Base-by-base conservation (phyloP, 2,329 filamentous ascomycete species). In the Shiraia bambusicola region DNA sequence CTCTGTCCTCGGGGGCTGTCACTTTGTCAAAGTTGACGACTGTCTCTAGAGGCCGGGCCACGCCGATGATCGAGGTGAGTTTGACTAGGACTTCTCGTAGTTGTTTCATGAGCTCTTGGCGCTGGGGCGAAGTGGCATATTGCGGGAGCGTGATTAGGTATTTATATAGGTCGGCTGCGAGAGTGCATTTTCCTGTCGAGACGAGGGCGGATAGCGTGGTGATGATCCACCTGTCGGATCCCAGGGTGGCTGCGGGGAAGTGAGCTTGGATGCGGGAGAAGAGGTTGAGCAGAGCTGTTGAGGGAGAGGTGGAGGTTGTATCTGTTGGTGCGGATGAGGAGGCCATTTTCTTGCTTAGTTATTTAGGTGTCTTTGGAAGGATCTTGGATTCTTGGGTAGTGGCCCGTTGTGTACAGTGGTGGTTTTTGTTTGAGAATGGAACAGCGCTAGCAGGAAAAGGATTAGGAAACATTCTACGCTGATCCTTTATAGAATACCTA, bases 11-110 rank as follows among this genome's bases (percentile, higher is more conserved):
- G 0, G 70, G 71, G 17, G 59, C 63, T 50, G 82, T 79, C 8
- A 78, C 58, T 12, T 71, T 67, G 42, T 65, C 69, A 38, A 83
- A 81, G n/a, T 74, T 70, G 6, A 82, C 69, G 30, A 83, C 76
- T 1, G 79, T 76, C 52, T 83, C 80, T 4, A 85, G 63, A 6
- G 81, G 80, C 55, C 82, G 84, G 61, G 79, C 82, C 0, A 84
- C 79, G 1, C 82, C 82, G 12, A 82, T 72, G 2, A 84, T 69
- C 10, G 54, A 48, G 2, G 81, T 71, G n/a, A 73, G 66, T 63
- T 85, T 84, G 43, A 86, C 62, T 10, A 85, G 67, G 0, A 74
- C 75, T 61, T 85, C 82, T 30, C 82, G 74, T 2, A 82, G 53
- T 2, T 77, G 67, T 2, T 74, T 72, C 40, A 81, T 67, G 6